phyloP scores from a whole-genome alignment of 345 rosid genomes.

The Eucalyptus coolabah region DNA sequence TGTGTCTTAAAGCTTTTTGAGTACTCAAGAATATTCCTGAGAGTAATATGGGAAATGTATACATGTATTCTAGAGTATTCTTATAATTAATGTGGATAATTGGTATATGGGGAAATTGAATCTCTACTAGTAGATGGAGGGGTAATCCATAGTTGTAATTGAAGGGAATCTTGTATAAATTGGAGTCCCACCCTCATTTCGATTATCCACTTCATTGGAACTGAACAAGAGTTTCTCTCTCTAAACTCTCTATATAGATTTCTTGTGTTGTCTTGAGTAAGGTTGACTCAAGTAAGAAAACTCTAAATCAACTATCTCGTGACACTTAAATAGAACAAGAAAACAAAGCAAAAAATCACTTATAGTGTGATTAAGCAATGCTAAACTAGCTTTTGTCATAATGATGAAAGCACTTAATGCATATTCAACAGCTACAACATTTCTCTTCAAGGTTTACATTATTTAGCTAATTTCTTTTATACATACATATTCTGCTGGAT shows the following conservation, averaged over 20 bases:
- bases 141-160: neutral
- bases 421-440: neutral
- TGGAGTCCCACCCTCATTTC: neutral
- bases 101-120: neutral
- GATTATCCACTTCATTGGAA: neutral
- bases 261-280: neutral
- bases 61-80: neutral
- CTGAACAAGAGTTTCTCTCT: neutral
- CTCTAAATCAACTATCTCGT: neutral
- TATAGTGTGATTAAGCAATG: neutral
- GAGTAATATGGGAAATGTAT: neutral
- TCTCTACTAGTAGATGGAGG: neutral
- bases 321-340: neutral
- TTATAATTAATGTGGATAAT: neutral
- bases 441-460: neutral
- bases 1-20: neutral
- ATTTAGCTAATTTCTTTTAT: rapidly evolving
- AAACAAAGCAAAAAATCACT: neutral
- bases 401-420: neutral
- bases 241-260: neutral
- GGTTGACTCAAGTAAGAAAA: neutral
- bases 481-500: neutral
- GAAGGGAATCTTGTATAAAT: neutral
- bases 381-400: neutral
- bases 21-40: neutral